Percentiles rank a stretch among this genome's conserved stretches.
Conservation (phyloP, 345 rosid genomes). For the Euclidium syriacum region DNA sequence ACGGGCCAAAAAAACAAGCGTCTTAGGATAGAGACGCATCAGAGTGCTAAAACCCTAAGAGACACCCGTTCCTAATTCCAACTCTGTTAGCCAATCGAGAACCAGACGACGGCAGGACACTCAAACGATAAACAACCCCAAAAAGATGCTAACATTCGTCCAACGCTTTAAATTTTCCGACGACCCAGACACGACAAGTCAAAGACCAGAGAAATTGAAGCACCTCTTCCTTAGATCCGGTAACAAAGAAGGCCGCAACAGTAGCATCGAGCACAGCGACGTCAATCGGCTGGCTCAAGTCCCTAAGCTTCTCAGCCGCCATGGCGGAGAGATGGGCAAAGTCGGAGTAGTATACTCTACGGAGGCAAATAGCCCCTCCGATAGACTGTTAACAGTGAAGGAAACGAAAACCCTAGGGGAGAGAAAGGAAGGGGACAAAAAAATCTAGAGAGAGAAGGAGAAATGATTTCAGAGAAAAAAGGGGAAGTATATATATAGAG, state of each 20-base stretch:
- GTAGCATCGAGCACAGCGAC: conserved; percentile 90
- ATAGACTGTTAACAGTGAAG: conserved; percentile 31
- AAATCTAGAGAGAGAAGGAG: conserved; percentile 31
- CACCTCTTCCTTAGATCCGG: conserved; percentile 99
- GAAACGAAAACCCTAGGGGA: conserved; percentile 51
- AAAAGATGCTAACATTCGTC: not conserved
- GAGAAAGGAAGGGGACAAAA: conserved; percentile 29
- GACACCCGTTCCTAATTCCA: not conserved
- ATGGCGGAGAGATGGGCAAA: conserved; percentile 37
- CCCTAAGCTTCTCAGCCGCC: conserved; percentile 97
- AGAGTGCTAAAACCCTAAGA: conserved; percentile 18
- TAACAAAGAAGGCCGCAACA: conserved; percentile 99
- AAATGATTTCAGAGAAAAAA: conserved; percentile 6
- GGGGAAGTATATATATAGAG: conserved; percentile 9
- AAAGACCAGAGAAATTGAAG: conserved; percentile 21
- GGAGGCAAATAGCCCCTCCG: conserved; percentile 6
- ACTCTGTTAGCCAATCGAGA: conserved; percentile 13
- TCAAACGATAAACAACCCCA: not conserved
- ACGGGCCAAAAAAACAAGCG: not conserved
- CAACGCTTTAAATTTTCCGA: not conserved
- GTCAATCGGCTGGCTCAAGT: conserved; percentile 94
- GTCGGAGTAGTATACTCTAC: conserved; percentile 2
- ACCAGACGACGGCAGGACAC: not conserved
- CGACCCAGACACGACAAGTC: not conserved
- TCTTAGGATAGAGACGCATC: not conserved